Base-by-base conservation (phyloP, 2,329 filamentous ascomycete genomes). In the Graphilbum fragrans region DNA sequence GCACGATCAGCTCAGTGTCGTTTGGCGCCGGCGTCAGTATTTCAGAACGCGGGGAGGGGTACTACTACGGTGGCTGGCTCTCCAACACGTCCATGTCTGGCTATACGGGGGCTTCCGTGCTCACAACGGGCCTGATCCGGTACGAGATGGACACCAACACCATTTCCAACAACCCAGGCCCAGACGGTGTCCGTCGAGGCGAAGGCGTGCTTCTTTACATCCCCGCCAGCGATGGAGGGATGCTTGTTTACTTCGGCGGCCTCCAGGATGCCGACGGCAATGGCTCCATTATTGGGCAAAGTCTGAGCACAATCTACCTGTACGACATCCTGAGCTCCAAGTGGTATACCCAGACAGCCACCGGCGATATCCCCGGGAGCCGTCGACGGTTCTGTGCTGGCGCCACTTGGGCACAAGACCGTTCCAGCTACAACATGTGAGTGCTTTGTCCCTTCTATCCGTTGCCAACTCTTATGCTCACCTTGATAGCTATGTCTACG, bases 381-480 rank as follows among this genome's bases (percentile, higher is more conserved):
- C 63, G 77, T 11, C 63, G 74, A 21, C 67, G 71, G 22, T 80
- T 80, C 46, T 81, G 77, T 52, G 73, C 73, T 3, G 77, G 74
- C 38, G 71, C 66, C 14, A 70, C 71, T 2, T 79, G 74, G 66
- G 66, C 75, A 0, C 50, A 64, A 9, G 77, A 80, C 49, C 61
- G 67, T 41, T 76, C 74, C 14, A 77, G 72, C 8, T 80, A 79
- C 51, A 80, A 81, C 48, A 74, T 81, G 71, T 79, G 50, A 55
- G 71, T 57, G n/a, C 6, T 17, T 8, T 35, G 10, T 35, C 16
- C 6, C 19, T 19, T 18, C 20, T 22, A 12, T 12, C 4, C 17
- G 7, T 3, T n/a, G n/a, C n/a, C n/a, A n/a, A n/a, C n/a, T n/a
- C n/a, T 34, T 18, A 17, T 32, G n/a, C 27, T 37, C 8, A 29